Evolutionary conservation across 495 filamentous ascomycete species (phyloP), one percentile per base, ranked within the genome.

Genomic region (Ascodesmis nigricans): DNA sequence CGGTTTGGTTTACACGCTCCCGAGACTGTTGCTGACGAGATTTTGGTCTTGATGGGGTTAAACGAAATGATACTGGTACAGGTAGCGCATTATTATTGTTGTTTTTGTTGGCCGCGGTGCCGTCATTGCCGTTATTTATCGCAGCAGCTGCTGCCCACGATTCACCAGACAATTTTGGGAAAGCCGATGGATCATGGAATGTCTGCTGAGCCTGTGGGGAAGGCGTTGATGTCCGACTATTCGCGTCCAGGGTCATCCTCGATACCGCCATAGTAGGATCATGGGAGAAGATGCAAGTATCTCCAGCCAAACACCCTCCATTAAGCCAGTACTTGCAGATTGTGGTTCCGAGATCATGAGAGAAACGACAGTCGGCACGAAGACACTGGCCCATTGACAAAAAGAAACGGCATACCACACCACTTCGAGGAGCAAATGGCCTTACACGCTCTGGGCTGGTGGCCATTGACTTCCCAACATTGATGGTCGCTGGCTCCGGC

Each of bases 281-380:
- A 52, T 99, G 90, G 7, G 84, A 93, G 61, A 99, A 99, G 38
- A 91, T 75, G 55, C 90, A 99, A 8, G 80, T 80, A 38, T 80
- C 72, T 25, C 87, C 87, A 18, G 90, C 90, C 27, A 99, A 66
- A 52, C 90, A 99, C 46, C 84, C 92, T 6, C 90, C 90, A 62
- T 77, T 82, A 24, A 95, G 65, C 82, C 84, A 99, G 47, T 93
- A 95, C 75, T 95, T 99, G 83, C 90, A 99, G 38, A 99, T 69
- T 42, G 92, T 87, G 44, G 73, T 84, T 42, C 78, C 91, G 21
- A 90, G 59, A 49, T 99, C 90, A 56, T 99, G 90, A 42, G 82
- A 92, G 56, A 93, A 99, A 31, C 83, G 72, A 46, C 90, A 99
- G 49, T 99, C 90, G 31, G 84, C 84, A 20, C 90, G 69, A 20